Evolutionary conservation across 164 flowering plant genomes (phyloP), one percentile per base, ranked within the genome.

Genomic region (Kingdonia uniflora): DNA sequence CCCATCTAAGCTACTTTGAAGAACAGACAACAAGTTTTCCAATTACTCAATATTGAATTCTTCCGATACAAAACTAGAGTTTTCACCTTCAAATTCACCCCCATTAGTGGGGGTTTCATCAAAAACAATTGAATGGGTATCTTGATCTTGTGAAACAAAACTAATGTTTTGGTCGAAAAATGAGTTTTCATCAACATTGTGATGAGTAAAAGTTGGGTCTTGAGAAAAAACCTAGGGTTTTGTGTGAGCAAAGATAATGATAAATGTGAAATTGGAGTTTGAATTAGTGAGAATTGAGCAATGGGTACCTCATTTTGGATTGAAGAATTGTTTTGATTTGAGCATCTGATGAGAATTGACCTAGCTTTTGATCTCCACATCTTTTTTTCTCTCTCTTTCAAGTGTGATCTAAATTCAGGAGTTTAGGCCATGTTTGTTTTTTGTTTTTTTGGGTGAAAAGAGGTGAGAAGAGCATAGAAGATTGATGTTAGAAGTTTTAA

Each of bases 21-120:
- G 70, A 67, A 74, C 56, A 52, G 77, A 64, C 37, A 71, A 48
- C 37, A 74, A 68, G 11, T 21, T 65, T 64, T 74, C 74, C 29
- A 76, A 45, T 45, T 60, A 59, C 56, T 73, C 73, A 0, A 49
- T 13, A 64, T 67, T 67, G 47, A 62, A 20, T 45, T 45, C 43
- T 46, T 45, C 59, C 14, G 17, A 6, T n/a, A 13, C 50, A 26
- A 1, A 14, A 19, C 38, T n/a, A n/a, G n/a, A n/a, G 26, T 29
- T 29, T 29, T 29, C 35, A 3, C 35, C 35, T 29, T 29, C 35
- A 29, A 29, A 29, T 8, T 3, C 42, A 14, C 24, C 15, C 12
- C 33, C 41, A 42, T 63, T 22, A 35, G 52, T 17, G 64, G 21
- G 33, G 53, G 19, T 51, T 33, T 16, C 14, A 52, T 11, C 41